phyloP scores from a whole-genome alignment of 306 rosid species.

The Albizia julibrissin region DNA sequence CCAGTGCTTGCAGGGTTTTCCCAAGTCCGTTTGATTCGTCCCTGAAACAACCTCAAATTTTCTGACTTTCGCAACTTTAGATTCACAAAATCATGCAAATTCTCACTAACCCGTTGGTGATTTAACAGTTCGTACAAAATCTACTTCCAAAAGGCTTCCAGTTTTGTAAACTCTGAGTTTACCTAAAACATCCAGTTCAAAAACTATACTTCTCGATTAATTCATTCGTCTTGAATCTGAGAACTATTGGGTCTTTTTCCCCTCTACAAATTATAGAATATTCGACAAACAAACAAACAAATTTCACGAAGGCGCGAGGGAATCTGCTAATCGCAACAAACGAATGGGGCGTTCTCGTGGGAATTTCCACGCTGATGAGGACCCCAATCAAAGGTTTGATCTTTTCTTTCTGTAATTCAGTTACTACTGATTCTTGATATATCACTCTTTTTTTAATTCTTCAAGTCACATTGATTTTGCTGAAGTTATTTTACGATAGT shows the following conservation, averaged over 20 bases:
- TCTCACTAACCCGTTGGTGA: not conserved
- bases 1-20: not conserved
- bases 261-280: not conserved
- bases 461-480: conserved; percentile 18
- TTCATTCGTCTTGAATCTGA: not conserved
- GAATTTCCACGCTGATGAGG: conserved; percentile 83
- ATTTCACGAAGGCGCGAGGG: conserved; percentile 16
- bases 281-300: not conserved
- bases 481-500: conserved; percentile 19
- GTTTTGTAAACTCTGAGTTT: conserved; percentile 2
- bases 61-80: not conserved
- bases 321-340: conserved; percentile 27
- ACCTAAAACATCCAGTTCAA: conserved; percentile 22
- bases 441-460: conserved; percentile 3
- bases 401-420: not conserved
- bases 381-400: conserved; percentile 83
- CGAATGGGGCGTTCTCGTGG: conserved; percentile 99
- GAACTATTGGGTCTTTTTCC: conserved; percentile 40
- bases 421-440: not conserved
- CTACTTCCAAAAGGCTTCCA: not conserved
- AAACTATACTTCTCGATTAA: not conserved
- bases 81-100: not conserved
- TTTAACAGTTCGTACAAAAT: not conserved
- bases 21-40: not conserved
- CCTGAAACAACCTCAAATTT: not conserved